Percentiles rank a stretch among this genome's conserved stretches.
phyloP scores from a whole-genome alignment of 805 yeast species.

The Candida ovalis region DNA sequence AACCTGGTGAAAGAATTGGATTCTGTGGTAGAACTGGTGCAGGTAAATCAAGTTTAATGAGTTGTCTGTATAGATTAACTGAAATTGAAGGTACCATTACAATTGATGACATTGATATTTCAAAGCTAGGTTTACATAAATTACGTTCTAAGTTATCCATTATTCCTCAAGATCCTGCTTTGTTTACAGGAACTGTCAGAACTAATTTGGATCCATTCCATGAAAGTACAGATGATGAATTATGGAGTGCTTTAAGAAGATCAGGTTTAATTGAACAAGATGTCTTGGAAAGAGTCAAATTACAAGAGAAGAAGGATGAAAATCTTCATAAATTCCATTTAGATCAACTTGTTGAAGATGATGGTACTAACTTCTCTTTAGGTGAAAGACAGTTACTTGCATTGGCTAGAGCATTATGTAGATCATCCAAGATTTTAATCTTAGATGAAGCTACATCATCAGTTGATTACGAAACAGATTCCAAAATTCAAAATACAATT shows the following conservation, averaged over 20 bases:
- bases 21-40: constrained; percentile 91
- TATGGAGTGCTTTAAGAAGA: constrained; percentile 59
- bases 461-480: constrained; percentile 72
- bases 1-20: constrained; percentile 66
- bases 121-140: constrained; percentile 60
- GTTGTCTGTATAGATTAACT: constrained; percentile 52
- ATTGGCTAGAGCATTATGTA: constrained; percentile 66
- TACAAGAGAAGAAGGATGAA: constrained; percentile 29
- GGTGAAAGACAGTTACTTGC: constrained; percentile 73
- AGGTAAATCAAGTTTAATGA: constrained; percentile 67
- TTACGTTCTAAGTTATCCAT: constrained; percentile 72
- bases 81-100: constrained; percentile 56
- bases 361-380: constrained; percentile 64
- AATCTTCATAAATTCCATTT: constrained; percentile 57
- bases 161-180: constrained; percentile 87
- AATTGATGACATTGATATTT: constrained; percentile 69
- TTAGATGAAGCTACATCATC: constrained; percentile 77
- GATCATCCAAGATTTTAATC: constrained; percentile 56
- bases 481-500: constrained; percentile 58
- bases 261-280: constrained; percentile 48
- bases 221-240: constrained; percentile 45
- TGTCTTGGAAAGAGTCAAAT: constrained; percentile 31
- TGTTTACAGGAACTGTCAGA: constrained; percentile 76
- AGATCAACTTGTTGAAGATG: constrained; percentile 57
- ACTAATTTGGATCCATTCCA: constrained; percentile 77